These are phyloP conservation scores for Penicillium sp. DNA, from an alignment of 2,329 filamentous ascomycete species.

Conservation along the genomic window DNA sequence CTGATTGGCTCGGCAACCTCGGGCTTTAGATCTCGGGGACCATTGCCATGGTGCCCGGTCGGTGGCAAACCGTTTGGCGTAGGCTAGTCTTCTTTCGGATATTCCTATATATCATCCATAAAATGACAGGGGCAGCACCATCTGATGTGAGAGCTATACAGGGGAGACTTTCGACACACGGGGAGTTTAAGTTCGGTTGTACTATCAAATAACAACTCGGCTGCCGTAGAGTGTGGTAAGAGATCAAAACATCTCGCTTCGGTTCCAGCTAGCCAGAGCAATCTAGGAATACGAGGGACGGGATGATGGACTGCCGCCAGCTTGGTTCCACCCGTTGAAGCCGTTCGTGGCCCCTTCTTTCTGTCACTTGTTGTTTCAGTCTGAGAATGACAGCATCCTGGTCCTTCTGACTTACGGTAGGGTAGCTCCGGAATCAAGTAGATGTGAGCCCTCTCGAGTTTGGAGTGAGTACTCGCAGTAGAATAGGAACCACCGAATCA, in stretches of 20 bases:
- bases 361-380: neutral
- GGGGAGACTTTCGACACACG: neutral
- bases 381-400: neutral
- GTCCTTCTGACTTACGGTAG: neutral
- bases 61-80: conserved; percentile 27
- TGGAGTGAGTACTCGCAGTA: neutral
- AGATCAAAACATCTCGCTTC: neutral
- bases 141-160: neutral
- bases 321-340: conserved; percentile 15
- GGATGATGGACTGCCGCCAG: neutral
- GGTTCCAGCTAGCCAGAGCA: neutral
- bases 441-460: neutral
- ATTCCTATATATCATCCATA: neutral
- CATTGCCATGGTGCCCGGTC: conserved; percentile 32
- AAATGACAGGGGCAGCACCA: neutral
- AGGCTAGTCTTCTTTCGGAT: conserved; percentile 7
- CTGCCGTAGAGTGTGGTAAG: neutral
- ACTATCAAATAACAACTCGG: neutral
- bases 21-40: conserved; percentile 33
- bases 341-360: conserved; percentile 9
- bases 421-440: neutral
- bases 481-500: neutral
- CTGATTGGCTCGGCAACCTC: conserved; percentile 24
- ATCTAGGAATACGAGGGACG: neutral
- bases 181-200: neutral